Base-by-base conservation (phyloP, 805 yeast species). In the Lipomyces kockii region DNA sequence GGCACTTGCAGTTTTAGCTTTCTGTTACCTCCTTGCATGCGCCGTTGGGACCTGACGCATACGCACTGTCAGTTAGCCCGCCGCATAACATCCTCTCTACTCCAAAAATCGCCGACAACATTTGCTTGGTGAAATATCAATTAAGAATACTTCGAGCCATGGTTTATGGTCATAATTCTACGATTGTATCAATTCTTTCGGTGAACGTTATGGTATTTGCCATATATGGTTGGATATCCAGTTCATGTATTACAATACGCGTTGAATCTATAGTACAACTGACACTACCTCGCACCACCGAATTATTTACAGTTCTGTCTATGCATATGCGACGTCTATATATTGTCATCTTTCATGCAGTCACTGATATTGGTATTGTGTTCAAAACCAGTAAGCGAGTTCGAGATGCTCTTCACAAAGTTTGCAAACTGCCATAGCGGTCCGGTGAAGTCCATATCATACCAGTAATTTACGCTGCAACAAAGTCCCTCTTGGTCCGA, bases 401-500 rank as follows among this genome's bases (percentile, higher is more conserved):
- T 43, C 49, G 49, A 17, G 49, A 43, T 17, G 17, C 17, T 17
- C 25, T 66, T 57, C 34, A 59, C 53, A 27, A 65, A 39, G 34
- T 25, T 60, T 27, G 63, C 49, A 25, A 25, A 25, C 27, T 25
- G 27, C 27, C 71, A 68, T 49, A 62, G 53, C 3, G 68, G 71
- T 5, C 66, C 69, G 20, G 66, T 27, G 29, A 58, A 67, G 29
- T 69, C 72, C 71, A 69, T 64, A 51, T 69, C 72, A 29, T 69
- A 69, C 72, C 72, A 68, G 29, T 54, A 62, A 49, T 68, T 65
- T 20, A 68, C 71, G 34, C 66, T 62, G 61, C 69, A 68, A 53
- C 69, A 65, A 20, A 68, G 37, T 32, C 71, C 71, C 11, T 63
- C 69, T 2, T 58, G 1, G 39, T 68, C 68, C 27, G 27, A 25